Evolutionary conservation across 2,329 filamentous ascomycete species (phyloP).

Genomic region (Rutstroemia sp.): DNA sequence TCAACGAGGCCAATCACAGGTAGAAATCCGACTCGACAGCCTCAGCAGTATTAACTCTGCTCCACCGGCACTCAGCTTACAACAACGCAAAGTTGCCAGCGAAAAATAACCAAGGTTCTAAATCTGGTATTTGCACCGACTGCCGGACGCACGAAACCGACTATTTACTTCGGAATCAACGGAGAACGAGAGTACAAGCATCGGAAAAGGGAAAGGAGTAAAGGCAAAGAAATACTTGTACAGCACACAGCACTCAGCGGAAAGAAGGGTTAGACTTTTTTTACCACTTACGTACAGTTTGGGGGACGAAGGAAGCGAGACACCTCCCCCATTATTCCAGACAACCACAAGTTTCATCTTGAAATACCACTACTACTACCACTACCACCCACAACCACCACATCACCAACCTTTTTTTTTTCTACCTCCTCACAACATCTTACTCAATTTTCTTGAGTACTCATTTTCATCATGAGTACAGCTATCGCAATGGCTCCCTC

Average conservation of each 20-base stretch:
- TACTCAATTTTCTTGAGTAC: background rate
- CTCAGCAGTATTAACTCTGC: too few species aligned
- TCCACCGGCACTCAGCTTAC: background rate
- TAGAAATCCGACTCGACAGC: too few species aligned
- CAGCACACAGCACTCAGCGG: background rate
- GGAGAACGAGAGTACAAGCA: constrained; percentile 10
- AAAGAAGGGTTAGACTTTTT: background rate
- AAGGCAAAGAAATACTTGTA: background rate
- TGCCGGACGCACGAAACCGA: constrained; percentile 18
- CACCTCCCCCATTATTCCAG: constrained; percentile 1
- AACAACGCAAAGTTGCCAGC: background rate
- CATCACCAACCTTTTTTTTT: background rate
- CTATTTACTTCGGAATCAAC: background rate
- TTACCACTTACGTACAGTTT: background rate
- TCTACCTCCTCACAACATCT: background rate
- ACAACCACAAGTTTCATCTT: constrained; percentile 9
- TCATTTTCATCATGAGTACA: constrained; percentile 50
- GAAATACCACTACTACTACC: background rate
- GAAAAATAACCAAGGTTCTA: background rate
- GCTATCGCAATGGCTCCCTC: constrained; percentile 63
- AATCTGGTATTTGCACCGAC: background rate
- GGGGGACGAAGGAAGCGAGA: constrained; percentile 6
- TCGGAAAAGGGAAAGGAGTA: constrained; percentile 2
- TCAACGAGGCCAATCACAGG: too few species aligned
- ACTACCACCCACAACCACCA: background rate